These are phyloP conservation scores for Phytopythium cucurbitacearum DNA, from an alignment of 352 stramenopile species.

Conservation along the genomic window DNA sequence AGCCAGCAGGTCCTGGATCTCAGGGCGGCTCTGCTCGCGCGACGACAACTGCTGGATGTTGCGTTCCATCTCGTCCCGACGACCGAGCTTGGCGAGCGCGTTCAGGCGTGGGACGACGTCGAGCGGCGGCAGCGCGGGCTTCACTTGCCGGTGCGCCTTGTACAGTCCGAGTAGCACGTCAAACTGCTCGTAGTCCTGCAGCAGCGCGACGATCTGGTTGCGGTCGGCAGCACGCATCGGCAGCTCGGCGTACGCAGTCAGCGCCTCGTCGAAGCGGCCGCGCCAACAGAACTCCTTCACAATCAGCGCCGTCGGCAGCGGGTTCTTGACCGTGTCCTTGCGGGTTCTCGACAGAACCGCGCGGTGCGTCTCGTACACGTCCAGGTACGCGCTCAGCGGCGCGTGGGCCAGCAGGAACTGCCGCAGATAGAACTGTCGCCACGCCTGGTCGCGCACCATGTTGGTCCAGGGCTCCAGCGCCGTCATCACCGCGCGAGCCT, in stretches of 20 bases:
- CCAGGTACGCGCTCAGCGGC: constrained; percentile 38
- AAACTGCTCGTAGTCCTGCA: constrained; percentile 59
- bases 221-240: constrained; percentile 23
- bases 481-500: constrained; percentile 15
- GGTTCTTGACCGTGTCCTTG: constrained; percentile 20
- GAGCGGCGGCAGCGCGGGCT: constrained; percentile 17
- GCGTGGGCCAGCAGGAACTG: constrained; percentile 56
- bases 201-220: constrained; percentile 23
- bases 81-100: constrained; percentile 38
- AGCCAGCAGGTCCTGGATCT: constrained; percentile 44
- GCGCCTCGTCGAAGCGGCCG: constrained; percentile 47
- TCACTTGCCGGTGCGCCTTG: constrained; percentile 28
- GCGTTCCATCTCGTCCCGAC: constrained; percentile 39
- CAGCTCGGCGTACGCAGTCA: constrained; percentile 45
- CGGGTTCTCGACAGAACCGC: constrained; percentile 4
- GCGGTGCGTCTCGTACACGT: constrained; percentile 15
- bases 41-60: constrained; percentile 40
- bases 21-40: constrained; percentile 36
- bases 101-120: constrained; percentile 43
- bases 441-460: constrained; percentile 33
- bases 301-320: constrained; percentile 24
- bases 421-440: constrained; percentile 56
- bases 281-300: constrained; percentile 50
- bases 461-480: constrained; percentile 48
- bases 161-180: constrained; percentile 42